Evolutionary conservation across 116 monocot genomes (phyloP).

Genomic region (Papilionanthe hybrid): DNA sequence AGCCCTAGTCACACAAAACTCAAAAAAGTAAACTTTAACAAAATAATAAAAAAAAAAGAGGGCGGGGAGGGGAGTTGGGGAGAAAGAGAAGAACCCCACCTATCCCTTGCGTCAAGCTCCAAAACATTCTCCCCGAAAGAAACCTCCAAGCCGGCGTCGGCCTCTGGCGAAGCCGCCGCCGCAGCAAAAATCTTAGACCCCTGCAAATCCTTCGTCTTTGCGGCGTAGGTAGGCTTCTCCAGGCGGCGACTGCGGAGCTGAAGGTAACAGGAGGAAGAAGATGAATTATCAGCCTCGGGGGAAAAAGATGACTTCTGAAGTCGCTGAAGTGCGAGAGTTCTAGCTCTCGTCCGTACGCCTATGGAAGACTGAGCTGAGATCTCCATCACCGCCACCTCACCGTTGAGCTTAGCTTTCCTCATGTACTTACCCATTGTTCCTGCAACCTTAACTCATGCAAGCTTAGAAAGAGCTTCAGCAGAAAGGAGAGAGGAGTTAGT

Average conservation of each 20-base stretch:
- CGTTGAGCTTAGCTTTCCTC: slow-evolving; percentile 59
- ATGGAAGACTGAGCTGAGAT: slow-evolving; percentile 39
- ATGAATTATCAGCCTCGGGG: not conserved
- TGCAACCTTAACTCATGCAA: not conserved
- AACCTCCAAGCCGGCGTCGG: slow-evolving; percentile 35
- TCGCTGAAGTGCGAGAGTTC: slow-evolving; percentile 63
- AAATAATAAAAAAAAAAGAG: not conserved
- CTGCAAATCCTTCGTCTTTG: not conserved
- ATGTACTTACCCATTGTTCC: slow-evolving; percentile 74
- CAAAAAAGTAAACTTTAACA: not conserved
- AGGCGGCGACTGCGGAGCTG: slow-evolving; percentile 81
- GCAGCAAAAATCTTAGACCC: too few species aligned
- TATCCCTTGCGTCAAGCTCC: slow-evolving; percentile 46
- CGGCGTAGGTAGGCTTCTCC: slow-evolving; percentile 41
- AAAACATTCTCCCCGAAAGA: slow-evolving; percentile 64
- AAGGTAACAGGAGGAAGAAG: slow-evolving; percentile 39
- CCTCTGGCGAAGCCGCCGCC: not conserved
- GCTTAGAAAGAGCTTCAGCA: too few species aligned
- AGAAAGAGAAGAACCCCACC: slow-evolving; percentile 34
- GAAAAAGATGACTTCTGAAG: slow-evolving; percentile 25
- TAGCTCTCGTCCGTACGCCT: slow-evolving; percentile 76
- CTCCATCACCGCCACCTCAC: slow-evolving; percentile 76
- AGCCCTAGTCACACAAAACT: too few species aligned
- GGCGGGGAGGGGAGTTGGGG: not conserved
- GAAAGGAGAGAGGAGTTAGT: too few species aligned